Conservation (phyloP, 148 eudicot genomes). For the Spergularia marina region DNA sequence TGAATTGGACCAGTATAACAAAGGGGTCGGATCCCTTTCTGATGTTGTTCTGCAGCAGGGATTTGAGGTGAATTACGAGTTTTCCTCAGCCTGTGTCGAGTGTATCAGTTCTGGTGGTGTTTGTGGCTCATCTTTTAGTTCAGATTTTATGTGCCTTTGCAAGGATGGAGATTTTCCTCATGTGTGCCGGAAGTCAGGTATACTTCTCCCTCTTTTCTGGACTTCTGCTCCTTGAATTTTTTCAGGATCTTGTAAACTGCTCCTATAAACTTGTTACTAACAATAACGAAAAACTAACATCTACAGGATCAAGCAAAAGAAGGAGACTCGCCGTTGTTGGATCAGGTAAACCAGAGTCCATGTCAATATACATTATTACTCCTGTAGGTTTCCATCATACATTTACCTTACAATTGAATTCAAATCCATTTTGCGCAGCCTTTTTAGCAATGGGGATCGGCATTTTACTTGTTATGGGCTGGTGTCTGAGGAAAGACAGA, state of each 20-base stretch:
- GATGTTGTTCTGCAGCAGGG: not conserved
- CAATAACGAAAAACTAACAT: not conserved
- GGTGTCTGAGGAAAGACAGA: not conserved
- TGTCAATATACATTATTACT: not conserved
- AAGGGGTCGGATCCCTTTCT: not conserved
- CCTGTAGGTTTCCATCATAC: not conserved
- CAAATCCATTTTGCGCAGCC: no score
- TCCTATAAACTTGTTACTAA: not conserved
- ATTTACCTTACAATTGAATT: no score
- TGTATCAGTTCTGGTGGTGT: conserved; percentile 1
- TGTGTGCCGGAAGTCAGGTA: conserved; percentile 2
- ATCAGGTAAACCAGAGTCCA: not conserved
- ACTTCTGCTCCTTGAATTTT: not conserved
- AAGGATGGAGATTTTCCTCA: not conserved
- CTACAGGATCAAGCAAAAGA: not conserved
- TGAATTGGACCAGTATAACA: not conserved
- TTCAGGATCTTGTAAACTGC: not conserved
- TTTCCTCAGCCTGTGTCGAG: not conserved
- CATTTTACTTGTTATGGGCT: not conserved
- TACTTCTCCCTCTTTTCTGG: not conserved
- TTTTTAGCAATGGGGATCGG: no score
- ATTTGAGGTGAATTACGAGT: conserved; percentile 11
- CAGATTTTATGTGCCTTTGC: not conserved
- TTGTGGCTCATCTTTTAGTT: conserved; percentile 3
- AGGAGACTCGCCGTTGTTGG: not conserved